Evolutionary conservation across 108 stramenopile species (phyloP).

Genomic region (Conticribra guillardii): DNA sequence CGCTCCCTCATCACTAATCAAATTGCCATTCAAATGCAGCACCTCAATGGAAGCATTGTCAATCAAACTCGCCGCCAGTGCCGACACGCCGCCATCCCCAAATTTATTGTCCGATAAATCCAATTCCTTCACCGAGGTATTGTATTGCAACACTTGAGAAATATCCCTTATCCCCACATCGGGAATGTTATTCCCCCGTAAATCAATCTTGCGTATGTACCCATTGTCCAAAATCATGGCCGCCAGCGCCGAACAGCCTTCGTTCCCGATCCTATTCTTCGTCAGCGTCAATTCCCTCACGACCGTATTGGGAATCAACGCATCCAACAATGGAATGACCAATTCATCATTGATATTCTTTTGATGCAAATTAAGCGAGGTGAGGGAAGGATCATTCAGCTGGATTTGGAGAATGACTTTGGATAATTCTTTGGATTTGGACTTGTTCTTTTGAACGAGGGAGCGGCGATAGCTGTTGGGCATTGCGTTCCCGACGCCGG

Average conservation of each 20-base stretch:
- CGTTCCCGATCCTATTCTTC: constrained; percentile 35
- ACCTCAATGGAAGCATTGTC: neutral
- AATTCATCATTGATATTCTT: constrained; percentile 16
- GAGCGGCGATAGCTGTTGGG: neutral
- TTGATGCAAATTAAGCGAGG: constrained; percentile 20
- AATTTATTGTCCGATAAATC: neutral
- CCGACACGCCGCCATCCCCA: neutral
- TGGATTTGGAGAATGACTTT: constrained; percentile 8
- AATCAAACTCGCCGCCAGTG: neutral
- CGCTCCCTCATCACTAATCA: constrained; percentile 42
- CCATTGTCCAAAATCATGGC: neutral
- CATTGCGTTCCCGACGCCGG: neutral
- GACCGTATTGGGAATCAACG: constrained; percentile 12
- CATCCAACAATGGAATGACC: constrained; percentile 29
- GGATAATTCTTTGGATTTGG: neutral
- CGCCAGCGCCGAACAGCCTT: constrained; percentile 21
- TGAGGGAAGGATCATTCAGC: constrained; percentile 17
- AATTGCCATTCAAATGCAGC: constrained; percentile 18
- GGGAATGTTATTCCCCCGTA: constrained; percentile 27
- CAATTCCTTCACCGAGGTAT: constrained; percentile 5
- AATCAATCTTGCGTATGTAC: neutral
- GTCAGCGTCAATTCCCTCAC: constrained; percentile 8
- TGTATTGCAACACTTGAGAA: constrained; percentile 13
- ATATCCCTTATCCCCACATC: constrained; percentile 19
- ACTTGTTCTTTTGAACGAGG: neutral